Evolutionary conservation across 257 asterid species (phyloP).

Genomic region (Solanum appendiculatum): DNA sequence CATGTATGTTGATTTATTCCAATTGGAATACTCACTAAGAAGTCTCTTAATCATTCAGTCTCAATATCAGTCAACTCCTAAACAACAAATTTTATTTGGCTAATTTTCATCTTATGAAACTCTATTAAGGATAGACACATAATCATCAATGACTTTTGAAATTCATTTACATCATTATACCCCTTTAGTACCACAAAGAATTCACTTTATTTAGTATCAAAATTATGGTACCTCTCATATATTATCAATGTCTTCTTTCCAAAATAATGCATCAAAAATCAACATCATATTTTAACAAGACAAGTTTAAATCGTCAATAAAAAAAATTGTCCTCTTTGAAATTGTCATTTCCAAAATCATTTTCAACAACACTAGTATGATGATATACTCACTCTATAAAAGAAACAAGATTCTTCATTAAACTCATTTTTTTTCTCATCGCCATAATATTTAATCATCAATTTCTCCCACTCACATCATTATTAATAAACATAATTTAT

Average conservation of each 20-base stretch:
- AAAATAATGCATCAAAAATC: neutral
- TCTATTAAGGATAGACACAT: neutral
- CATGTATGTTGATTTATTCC: no score
- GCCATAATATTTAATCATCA: neutral
- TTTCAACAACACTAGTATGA: neutral
- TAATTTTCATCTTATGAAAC: neutral
- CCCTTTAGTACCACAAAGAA: neutral
- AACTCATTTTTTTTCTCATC: neutral
- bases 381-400: neutral
- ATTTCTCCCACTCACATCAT: neutral
- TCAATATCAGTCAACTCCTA: neutral
- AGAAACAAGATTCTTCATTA: neutral
- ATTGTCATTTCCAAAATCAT: neutral
- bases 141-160: neutral
- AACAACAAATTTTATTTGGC: neutral
- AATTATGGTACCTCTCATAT: neutral
- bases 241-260: neutral
- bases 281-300: neutral
- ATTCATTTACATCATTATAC: neutral
- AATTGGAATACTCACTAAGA: neutral
- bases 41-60: neutral
- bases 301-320: neutral
- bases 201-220: neutral
- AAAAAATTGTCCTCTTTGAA: neutral
- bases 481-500: no score